Conservation (phyloP, 176 grass and related monocot species). For the Alloteropsis semialata region DNA sequence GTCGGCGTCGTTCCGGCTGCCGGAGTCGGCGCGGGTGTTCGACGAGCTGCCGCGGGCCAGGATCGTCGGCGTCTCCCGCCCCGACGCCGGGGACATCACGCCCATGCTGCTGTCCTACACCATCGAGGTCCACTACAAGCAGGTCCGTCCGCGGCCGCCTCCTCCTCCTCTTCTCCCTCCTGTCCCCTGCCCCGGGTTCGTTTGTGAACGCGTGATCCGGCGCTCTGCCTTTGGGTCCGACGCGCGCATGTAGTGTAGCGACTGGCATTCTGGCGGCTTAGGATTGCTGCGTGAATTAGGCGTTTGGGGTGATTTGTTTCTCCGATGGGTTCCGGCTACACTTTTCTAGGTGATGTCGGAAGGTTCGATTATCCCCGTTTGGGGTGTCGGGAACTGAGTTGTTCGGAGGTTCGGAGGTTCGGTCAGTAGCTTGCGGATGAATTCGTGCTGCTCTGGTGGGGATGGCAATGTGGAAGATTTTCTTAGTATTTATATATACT, state of each 20-base stretch:
- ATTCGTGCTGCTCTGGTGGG: background rate
- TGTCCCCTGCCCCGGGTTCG: background rate
- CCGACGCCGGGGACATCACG: conserved; percentile 74
- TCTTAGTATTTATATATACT: background rate
- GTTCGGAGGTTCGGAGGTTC: background rate
- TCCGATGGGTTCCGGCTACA: background rate
- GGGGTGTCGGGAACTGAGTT: background rate
- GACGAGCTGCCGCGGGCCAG: conserved; percentile 67
- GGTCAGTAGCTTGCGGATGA: background rate
- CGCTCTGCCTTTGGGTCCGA: background rate
- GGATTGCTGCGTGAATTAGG: background rate
- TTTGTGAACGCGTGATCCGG: background rate
- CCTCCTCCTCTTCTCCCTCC: background rate
- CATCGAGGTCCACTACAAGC: conserved; percentile 79
- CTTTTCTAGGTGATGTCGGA: background rate
- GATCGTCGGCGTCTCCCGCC: conserved; percentile 61
- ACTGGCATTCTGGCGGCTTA: conserved; percentile 12
- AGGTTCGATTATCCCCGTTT: background rate
- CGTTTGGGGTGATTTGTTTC: conserved; percentile 9
- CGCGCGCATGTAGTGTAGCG: background rate
- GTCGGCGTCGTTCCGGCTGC: conserved; percentile 54
- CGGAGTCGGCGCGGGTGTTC: conserved; percentile 49
- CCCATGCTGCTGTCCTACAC: conserved; percentile 89
- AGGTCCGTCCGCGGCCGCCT: conserved; percentile 35
- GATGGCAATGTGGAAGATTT: background rate